Percentiles rank a stretch among this genome's conserved stretches.
Conservation (phyloP, 768 basidiomycete species). For the Phanerochaete sordida region DNA sequence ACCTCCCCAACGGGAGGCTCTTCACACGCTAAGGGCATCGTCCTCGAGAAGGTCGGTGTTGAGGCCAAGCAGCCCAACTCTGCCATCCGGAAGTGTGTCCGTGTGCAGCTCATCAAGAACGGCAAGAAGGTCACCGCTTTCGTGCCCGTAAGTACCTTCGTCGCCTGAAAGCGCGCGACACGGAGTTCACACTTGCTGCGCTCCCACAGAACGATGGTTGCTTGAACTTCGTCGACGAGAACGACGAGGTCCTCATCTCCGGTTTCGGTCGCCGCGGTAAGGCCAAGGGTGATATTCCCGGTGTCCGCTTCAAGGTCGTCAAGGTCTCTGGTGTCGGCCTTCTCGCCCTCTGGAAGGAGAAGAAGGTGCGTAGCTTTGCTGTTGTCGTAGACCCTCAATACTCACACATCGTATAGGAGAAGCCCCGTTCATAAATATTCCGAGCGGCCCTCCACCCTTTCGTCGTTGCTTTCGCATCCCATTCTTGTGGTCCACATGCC, state of each 20-base stretch:
- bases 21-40: slow-evolving; percentile 99
- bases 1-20: slow-evolving; percentile 99
- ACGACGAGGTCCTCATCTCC: slow-evolving; percentile 99
- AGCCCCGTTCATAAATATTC: slow-evolving; percentile 33
- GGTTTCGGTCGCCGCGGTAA: slow-evolving; percentile 99
- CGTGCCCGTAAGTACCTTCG: slow-evolving; percentile 73
- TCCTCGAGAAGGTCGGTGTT: slow-evolving; percentile 99
- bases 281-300: slow-evolving; percentile 99
- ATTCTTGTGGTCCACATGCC: slow-evolving; percentile 11
- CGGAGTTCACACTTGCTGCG: background rate
- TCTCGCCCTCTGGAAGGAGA: slow-evolving; percentile 97
- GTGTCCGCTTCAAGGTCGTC: slow-evolving; percentile 99
- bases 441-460: slow-evolving; percentile 8
- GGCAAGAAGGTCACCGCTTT: slow-evolving; percentile 99
- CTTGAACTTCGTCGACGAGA: slow-evolving; percentile 98
- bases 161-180: background rate
- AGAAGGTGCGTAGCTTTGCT: slow-evolving; percentile 68
- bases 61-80: slow-evolving; percentile 99
- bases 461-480: slow-evolving; percentile 9
- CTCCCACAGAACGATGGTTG: slow-evolving; percentile 83
- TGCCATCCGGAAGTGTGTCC: slow-evolving; percentile 99
- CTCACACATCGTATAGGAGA: slow-evolving; percentile 25
- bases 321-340: slow-evolving; percentile 99
- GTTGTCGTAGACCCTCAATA: background rate
- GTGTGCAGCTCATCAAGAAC: slow-evolving; percentile 99